Evolutionary conservation across 176 grass and related monocot species (phyloP).

Genomic region (Oryza meyeriana): DNA sequence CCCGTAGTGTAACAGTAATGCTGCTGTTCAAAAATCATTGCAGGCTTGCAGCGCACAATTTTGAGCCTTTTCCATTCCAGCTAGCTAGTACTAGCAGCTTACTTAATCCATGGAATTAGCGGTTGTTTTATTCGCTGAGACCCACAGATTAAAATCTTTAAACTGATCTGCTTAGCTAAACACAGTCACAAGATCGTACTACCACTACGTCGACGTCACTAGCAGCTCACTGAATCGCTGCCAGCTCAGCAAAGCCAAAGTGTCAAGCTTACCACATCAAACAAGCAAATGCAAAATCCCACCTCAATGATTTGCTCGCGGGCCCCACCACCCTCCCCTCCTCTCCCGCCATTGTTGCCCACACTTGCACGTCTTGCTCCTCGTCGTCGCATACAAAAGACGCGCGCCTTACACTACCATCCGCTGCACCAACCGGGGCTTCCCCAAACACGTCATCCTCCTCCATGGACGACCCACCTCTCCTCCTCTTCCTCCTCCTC

Average conservation of each 20-base stretch:
- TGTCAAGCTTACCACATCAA: not conserved
- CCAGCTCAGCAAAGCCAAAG: constrained; percentile 16
- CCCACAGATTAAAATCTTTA: not conserved
- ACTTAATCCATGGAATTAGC: not conserved
- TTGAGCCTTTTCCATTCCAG: not conserved
- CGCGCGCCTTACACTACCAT: constrained; percentile 7
- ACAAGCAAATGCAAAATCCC: constrained; percentile 4
- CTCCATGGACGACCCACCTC: constrained; percentile 45
- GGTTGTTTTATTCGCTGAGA: not conserved
- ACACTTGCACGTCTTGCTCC: constrained; percentile 10
- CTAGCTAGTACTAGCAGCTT: not conserved
- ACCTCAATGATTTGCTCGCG: constrained; percentile 54
- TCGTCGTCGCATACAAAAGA: constrained; percentile 32
- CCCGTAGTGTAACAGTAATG: not conserved
- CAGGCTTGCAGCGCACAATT: not conserved
- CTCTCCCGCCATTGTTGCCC: constrained; percentile 51
- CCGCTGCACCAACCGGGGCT: constrained; percentile 36
- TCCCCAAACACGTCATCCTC: not conserved
- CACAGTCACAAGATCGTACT: not conserved
- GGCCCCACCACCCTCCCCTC: constrained; percentile 24
- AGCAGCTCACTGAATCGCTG: not conserved
- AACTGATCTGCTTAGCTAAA: not conserved
- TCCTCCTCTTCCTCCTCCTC: constrained; percentile 10
- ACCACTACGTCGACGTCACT: not conserved
- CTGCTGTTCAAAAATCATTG: not conserved